Base-by-base conservation (phyloP, 2,329 filamentous ascomycete species). In the Hyphodiscus sp. region DNA sequence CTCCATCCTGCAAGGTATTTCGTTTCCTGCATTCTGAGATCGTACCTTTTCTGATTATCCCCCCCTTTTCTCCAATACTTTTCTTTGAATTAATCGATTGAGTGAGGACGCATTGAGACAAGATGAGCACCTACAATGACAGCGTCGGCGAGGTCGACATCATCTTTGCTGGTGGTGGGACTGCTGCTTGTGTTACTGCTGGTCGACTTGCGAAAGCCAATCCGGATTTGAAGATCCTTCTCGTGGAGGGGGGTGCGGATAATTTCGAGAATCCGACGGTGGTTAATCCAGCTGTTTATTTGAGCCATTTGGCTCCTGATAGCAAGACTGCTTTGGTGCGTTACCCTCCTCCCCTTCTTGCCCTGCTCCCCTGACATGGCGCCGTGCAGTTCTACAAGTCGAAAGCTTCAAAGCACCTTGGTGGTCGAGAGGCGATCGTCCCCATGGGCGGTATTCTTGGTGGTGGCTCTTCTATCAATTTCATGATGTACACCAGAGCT, bases 401-500 rank as follows among this genome's bases (percentile, higher is more conserved):
- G 2, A 75, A 75, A 42, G 63, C 73, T 29, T 72, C 73, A 0
- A 65, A 73, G 38, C 62, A 76, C 20, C 70, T 81, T 2, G 74
- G 71, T 45, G 70, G 72, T 15, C 68, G 77, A n/a, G 71, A 72
- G 52, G 69, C 66, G 1, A 67, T 74, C 16, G 68, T 75, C 1
- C 70, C 70, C 0, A 58, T 61, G 4, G 72, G 71, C 9, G 73
- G 75, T 20, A 76, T 80, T 0, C 72, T 88, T 0, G 85, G 85
- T 18, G 85, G 85, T 7, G 82, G 82, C 7, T 79, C 75, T 16
- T 78, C 78, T 0, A 73, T 85, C 47, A 83, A 84, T 58, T 79
- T 77, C 57, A 78, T 82, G 76, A 76, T 80, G 47, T 76, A 76
- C 58, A 73, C 72, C 2, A 65, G 74, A 26, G 72, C 71, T 13